Conservation (phyloP, 768 basidiomycete genomes). For the Jaapia argillacea region DNA sequence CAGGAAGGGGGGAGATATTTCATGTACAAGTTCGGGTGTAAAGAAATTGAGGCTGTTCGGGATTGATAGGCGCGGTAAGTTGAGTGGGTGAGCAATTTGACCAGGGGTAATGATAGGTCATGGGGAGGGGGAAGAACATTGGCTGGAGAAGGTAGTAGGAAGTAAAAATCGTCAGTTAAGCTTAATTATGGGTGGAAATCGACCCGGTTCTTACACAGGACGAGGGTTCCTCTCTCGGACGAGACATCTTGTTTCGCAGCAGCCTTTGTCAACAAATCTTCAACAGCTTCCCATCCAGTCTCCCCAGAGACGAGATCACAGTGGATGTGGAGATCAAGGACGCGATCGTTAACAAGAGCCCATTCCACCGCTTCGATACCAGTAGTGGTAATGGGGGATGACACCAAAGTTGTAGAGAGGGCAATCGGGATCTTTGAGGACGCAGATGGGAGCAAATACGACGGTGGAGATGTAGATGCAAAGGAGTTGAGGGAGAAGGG, state of each 20-base stretch:
- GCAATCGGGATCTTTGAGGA: conserved; percentile 34
- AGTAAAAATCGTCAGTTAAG: conserved; percentile 8
- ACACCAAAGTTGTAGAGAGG: conserved; percentile 51
- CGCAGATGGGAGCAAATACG: conserved; percentile 20
- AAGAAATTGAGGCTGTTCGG: conserved; percentile 61
- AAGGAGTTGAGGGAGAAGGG: conserved; percentile 51
- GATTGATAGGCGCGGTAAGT: conserved; percentile 65
- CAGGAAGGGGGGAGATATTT: conserved; percentile 74
- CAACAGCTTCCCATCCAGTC: conserved; percentile 52
- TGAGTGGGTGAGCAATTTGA: conserved; percentile 72
- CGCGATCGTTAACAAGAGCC: conserved; percentile 52
- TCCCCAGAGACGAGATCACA: conserved; percentile 39
- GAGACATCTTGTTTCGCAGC: conserved; percentile 23
- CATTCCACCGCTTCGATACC: conserved; percentile 49
- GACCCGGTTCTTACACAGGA: conserved; percentile 40
- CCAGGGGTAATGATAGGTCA: conserved; percentile 59
- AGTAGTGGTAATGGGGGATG: conserved; percentile 33
- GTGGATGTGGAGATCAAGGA: conserved; percentile 65
- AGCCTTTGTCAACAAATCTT: conserved; percentile 63
- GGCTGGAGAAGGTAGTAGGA: conserved; percentile 38
- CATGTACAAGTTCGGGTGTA: conserved; percentile 60
- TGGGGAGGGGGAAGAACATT: conserved; percentile 76
- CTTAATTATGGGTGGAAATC: not conserved
- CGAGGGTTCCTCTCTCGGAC: conserved; percentile 36
- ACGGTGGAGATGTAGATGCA: conserved; percentile 27